Base-by-base conservation (phyloP, 163 green algal species). In the Coccomyxa subellipsoidea region DNA sequence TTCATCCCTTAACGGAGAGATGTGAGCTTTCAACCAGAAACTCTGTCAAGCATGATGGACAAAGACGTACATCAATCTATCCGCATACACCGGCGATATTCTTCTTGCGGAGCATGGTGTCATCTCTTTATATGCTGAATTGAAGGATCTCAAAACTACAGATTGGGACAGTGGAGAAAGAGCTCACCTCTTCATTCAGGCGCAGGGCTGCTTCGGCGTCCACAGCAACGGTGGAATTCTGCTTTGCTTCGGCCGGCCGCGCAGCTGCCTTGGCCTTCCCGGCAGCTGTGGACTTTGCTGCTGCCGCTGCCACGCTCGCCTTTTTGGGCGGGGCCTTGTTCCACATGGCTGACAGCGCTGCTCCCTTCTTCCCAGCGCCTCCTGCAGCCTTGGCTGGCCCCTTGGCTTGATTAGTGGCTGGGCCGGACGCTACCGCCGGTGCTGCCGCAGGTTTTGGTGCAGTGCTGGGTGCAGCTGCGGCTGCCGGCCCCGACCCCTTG, bases 291-390 rank as follows among this genome's bases (percentile, higher is more conserved):
- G n/a, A n/a, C n/a, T n/a, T n/a, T n/a, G 75, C 75, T 36, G 75
- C 15, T 23, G n/a, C 27, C 8, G 40, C 39, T 0, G 27, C 31
- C 32, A n/a, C 21, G 87, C 91, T 89, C 0, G 76, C 76, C 77
- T 85, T 84, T 38, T 82, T 82, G n/a, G 80, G 36, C 18, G 84
- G 81, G 1, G 84, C 84, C 75, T 88, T 88, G 84, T 72, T 88
- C 84, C 84, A 88, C 84, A 88, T 88, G 81, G 53, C 77, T 31
- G 84, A 78, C 77, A 88, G 38, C 31, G n/a, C 47, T 12, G 78
- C 35, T 35, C 29, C 69, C 29, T 78, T 69, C 69, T n/a, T 70
- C 9, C 15, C 38, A 66, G 34, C 73, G 31, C 66, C 54, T 54
- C 37, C 71, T 75, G 54, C 23, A 21, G 81, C 81, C 47, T 77